A percentile compares a stretch with the other conserved stretches of the same genome.
These are phyloP conservation scores for Ophiocordyceps camponoti-saundersi DNA, from an alignment of 2,329 filamentous ascomycete species.

Conservation along the genomic window DNA sequence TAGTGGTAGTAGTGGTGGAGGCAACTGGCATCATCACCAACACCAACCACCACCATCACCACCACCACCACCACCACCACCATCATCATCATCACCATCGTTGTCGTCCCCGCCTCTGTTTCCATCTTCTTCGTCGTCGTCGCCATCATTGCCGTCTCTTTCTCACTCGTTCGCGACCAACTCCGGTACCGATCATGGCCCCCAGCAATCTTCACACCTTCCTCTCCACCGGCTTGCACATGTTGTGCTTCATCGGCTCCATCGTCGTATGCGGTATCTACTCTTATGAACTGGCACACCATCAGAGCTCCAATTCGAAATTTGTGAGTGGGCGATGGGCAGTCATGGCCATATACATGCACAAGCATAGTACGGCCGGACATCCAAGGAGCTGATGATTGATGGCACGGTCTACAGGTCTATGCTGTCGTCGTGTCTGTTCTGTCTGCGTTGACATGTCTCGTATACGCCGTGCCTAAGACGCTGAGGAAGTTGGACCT, in stretches of 20 bases:
- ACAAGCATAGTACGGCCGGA: no score
- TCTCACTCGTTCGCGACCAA: no score
- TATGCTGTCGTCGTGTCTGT: conserved; percentile 58
- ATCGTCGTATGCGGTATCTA: conserved; percentile 68
- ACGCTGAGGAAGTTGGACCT: conserved; percentile 30
- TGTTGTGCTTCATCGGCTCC: conserved; percentile 61
- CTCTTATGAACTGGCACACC: conserved; percentile 45
- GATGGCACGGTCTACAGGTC: conserved; percentile 30
- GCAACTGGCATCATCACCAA: no score
- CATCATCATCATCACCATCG: no score
- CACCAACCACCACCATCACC: no score
- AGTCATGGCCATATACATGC: no score
- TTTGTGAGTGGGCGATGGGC: conserved; percentile 37
- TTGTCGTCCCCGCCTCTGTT: no score
- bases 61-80: no score
- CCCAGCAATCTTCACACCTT: conserved; percentile 10
- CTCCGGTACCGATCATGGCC: not conserved
- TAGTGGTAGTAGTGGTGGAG: no score
- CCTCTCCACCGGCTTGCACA: conserved; percentile 45
- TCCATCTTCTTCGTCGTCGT: no score
- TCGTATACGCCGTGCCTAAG: conserved; percentile 50
- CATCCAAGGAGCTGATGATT: no score
- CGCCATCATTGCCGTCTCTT: no score
- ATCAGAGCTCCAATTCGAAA: conserved; percentile 32
- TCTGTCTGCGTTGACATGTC: conserved; percentile 45